These are phyloP conservation scores for Wallacemonas sp. DNA, from an alignment of 208 protist genomes.

Conservation along the genomic window DNA sequence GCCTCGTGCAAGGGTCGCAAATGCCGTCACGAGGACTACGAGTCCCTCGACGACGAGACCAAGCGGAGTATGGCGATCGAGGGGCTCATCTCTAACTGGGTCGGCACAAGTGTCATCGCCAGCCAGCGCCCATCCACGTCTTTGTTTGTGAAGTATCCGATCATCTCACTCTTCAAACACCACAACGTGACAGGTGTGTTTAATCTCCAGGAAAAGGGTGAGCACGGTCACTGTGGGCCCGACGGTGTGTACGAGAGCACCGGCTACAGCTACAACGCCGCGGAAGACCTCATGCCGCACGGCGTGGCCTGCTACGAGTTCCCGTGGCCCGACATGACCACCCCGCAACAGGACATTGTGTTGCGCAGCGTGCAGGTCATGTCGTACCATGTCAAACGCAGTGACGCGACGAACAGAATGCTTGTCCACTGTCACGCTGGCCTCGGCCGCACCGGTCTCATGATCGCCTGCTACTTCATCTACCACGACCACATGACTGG, in stretches of 20 bases:
- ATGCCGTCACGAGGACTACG: constrained; percentile 85
- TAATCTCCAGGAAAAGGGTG: constrained; percentile 91
- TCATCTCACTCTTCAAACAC: constrained; percentile 83
- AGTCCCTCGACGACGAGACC: constrained; percentile 47
- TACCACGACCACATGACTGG: constrained; percentile 81
- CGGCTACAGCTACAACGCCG: constrained; percentile 91
- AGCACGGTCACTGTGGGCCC: constrained; percentile 91
- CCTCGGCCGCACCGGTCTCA: constrained; percentile 88
- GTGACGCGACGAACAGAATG: constrained; percentile 64
- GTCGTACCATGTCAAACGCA: constrained; percentile 83
- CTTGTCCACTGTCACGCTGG: constrained; percentile 93
- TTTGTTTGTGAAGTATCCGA: constrained; percentile 83
- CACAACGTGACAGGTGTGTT: constrained; percentile 82
- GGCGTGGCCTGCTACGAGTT: constrained; percentile 91
- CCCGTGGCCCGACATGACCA: constrained; percentile 91
- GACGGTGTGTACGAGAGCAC: constrained; percentile 81
- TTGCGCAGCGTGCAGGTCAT: constrained; percentile 92
- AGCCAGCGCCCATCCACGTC: constrained; percentile 87
- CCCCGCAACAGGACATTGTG: constrained; percentile 86
- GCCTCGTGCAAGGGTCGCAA: constrained; percentile 77
- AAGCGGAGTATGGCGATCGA: constrained; percentile 71
- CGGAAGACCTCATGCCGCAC: constrained; percentile 85
- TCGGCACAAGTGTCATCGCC: constrained; percentile 82
- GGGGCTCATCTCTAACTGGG: constrained; percentile 89
- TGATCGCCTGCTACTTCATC: constrained; percentile 92